Evolutionary conservation across 2,329 filamentous ascomycete species (phyloP).

Genomic region (Trematosphaeria pertusa): DNA sequence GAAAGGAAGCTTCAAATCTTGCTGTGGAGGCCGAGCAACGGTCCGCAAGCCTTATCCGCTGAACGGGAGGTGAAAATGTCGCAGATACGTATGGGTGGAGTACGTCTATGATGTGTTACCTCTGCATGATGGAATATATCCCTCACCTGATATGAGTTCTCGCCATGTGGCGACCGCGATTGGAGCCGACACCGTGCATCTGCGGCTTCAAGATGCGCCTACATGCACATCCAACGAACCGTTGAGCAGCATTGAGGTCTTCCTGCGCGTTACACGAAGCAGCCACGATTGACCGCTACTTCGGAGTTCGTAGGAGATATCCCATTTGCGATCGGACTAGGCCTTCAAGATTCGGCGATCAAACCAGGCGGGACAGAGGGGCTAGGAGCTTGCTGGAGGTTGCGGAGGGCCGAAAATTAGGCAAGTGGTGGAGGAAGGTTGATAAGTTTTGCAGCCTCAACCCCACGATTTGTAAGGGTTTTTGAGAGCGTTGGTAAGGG

Average conservation of each 20-base stretch:
- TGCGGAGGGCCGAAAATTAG: slow-evolving; percentile 5
- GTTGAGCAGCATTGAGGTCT: neutral
- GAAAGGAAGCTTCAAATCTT: neutral
- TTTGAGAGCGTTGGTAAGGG: slow-evolving; percentile 19
- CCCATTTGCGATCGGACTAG: slow-evolving; percentile 8
- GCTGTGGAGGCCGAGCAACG: slow-evolving; percentile 5
- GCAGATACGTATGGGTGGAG: neutral
- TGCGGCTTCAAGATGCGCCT: neutral
- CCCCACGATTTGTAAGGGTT: slow-evolving; percentile 32
- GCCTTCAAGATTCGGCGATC: slow-evolving; percentile 14
- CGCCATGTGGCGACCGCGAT: slow-evolving; percentile 6
- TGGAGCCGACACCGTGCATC: neutral
- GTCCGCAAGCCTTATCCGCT: slow-evolving; percentile 8
- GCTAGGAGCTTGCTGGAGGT: slow-evolving; percentile 1
- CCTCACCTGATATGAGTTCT: neutral
- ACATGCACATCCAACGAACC: neutral
- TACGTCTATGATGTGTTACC: neutral
- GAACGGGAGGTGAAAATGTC: neutral
- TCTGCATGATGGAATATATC: neutral
- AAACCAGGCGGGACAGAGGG: slow-evolving; percentile 10
- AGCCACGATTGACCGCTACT: slow-evolving; percentile 21
- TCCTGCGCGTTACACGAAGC: slow-evolving; percentile 4
- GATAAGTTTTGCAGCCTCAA: slow-evolving; percentile 18
- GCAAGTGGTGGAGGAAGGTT: slow-evolving; percentile 7
- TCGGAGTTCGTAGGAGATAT: slow-evolving; percentile 21